phyloP scores from a whole-genome alignment of 2,329 filamentous ascomycete genomes.

The Coniochaeta sp. region DNA sequence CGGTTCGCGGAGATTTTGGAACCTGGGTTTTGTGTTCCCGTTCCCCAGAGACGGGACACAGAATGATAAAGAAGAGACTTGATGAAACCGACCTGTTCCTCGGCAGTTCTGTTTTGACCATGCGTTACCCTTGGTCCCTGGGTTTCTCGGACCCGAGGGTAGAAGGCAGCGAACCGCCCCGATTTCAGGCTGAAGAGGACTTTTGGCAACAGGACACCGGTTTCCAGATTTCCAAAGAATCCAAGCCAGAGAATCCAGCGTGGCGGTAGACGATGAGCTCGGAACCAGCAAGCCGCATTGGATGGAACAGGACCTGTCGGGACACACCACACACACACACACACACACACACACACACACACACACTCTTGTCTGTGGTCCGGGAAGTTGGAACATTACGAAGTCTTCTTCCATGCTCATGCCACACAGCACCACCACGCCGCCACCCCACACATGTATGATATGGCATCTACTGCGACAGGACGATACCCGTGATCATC shows the following conservation, averaged over 20 bases:
- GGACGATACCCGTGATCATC: background rate
- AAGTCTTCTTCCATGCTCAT: background rate
- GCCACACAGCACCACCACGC: background rate
- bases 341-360: background rate
- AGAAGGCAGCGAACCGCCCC: background rate
- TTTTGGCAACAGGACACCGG: background rate
- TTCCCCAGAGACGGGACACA: conserved; percentile 1
- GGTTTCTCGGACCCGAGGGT: background rate
- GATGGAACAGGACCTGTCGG: background rate
- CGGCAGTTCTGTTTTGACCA: background rate
- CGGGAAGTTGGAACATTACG: background rate
- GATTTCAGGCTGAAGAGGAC: background rate
- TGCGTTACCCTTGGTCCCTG: background rate
- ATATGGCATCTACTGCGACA: background rate
- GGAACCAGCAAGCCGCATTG: background rate
- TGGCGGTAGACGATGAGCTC: background rate
- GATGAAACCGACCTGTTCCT: conserved; percentile 1
- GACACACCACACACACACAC: background rate
- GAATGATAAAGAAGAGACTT: background rate
- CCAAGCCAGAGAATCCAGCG: background rate
- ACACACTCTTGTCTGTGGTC: background rate
- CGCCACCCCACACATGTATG: background rate
- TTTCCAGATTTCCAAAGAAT: background rate
- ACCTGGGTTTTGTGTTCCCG: background rate
- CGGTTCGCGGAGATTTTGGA: background rate